These are phyloP conservation scores for Aureobasidium sp. DNA, from an alignment of 2,329 filamentous ascomycete genomes.

Conservation along the genomic window DNA sequence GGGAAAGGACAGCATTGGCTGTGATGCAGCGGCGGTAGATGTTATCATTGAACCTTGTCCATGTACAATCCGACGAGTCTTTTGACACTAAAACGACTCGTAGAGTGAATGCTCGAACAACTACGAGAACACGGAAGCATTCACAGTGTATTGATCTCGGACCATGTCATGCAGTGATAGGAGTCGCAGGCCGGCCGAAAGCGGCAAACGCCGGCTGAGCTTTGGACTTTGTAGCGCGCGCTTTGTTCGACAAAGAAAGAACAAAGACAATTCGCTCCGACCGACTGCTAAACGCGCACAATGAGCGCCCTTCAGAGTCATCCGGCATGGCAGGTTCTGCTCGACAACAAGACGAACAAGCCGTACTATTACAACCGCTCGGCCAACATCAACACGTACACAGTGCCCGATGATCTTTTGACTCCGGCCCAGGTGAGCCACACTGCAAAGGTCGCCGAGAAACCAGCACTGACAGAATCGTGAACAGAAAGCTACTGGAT, in stretches of 20 bases:
- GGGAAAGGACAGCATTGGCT: conserved; percentile 20
- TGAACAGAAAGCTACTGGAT: conserved; percentile 35
- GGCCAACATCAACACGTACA: conserved; percentile 89
- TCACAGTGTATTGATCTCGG: not conserved
- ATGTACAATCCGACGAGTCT: not conserved
- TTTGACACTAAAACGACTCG: not conserved
- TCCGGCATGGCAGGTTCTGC: conserved; percentile 71
- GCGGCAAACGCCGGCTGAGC: not conserved
- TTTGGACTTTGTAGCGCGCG: not conserved
- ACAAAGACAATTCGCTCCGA: not conserved
- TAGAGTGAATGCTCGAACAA: not conserved
- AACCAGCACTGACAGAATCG: conserved; percentile 56
- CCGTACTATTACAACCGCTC: conserved; percentile 84
- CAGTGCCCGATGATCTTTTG: conserved; percentile 87
- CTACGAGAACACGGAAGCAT: not conserved
- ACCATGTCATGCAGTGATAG: conserved; percentile 2
- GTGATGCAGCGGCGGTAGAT: conserved; percentile 28
- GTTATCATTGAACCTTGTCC: not conserved
- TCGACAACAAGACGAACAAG: conserved; percentile 66
- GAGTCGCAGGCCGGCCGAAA: not conserved
- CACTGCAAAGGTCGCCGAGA: not conserved
- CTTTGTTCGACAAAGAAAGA: not conserved
- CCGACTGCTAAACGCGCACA: not conserved
- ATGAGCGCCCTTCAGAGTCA: conserved; percentile 11
- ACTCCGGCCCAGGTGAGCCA: conserved; percentile 64